Evolutionary conservation across 2,329 filamentous ascomycete species (phyloP).

Genomic region (Conoideocrella luteorostrata): DNA sequence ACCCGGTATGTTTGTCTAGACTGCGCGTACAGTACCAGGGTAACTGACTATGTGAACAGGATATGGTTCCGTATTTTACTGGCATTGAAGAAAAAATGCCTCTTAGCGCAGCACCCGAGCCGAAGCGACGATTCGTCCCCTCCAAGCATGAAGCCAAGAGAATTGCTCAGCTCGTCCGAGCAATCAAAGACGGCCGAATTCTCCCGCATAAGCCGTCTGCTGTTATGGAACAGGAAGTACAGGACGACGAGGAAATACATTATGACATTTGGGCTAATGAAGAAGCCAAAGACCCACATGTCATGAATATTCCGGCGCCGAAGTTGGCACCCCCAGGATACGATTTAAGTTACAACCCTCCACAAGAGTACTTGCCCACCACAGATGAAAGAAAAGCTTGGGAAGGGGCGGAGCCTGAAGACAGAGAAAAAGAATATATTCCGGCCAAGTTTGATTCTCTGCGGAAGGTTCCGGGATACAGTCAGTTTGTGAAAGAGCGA

Average conservation of each 20-base stretch:
- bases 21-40: not conserved
- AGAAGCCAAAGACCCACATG: conserved; percentile 70
- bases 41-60: conserved; percentile 32
- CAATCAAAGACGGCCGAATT: conserved; percentile 90
- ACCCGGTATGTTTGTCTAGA: conserved; percentile 54
- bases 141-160: conserved; percentile 96
- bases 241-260: conserved; percentile 62
- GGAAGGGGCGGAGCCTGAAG: conserved; percentile 82
- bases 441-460: conserved; percentile 77
- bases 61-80: conserved; percentile 91
- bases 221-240: conserved; percentile 60
- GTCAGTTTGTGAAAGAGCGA: conserved; percentile 84
- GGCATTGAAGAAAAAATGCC: conserved; percentile 90
- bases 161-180: conserved; percentile 94
- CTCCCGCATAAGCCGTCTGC: conserved; percentile 77
- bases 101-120: conserved; percentile 86
- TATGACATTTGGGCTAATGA: conserved; percentile 97
- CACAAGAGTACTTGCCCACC: conserved; percentile 85
- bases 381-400: conserved; percentile 77
- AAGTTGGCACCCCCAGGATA: conserved; percentile 91
- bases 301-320: conserved; percentile 92
- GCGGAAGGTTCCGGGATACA: conserved; percentile 87
- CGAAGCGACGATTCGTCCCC: conserved; percentile 89
- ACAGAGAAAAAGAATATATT: conserved; percentile 82
- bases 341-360: conserved; percentile 94